Conservation (phyloP, 2,329 filamentous ascomycete genomes). For the Periconia sp. region DNA sequence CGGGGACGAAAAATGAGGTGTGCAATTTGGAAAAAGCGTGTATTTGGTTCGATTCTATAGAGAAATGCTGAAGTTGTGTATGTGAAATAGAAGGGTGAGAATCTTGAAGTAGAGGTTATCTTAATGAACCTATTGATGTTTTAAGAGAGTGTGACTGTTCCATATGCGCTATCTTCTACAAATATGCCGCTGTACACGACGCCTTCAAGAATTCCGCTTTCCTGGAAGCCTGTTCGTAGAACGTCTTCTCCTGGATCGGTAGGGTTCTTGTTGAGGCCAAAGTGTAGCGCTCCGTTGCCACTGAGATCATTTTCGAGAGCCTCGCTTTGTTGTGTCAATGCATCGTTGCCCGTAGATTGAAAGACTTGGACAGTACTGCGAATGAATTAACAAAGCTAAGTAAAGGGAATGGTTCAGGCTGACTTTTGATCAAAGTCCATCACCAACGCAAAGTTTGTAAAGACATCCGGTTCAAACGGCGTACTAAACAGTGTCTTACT, state of each 20-base stretch:
- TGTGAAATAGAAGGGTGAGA: too few relatives aligned
- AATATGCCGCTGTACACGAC: conserved; percentile 20
- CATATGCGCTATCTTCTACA: conserved; percentile 16
- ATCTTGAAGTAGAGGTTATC: too few relatives aligned
- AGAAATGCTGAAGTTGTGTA: too few relatives aligned
- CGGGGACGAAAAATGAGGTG: too few relatives aligned
- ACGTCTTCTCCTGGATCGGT: conserved; percentile 17
- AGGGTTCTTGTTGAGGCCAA: conserved; percentile 24
- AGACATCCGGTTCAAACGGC: conserved; percentile 11
- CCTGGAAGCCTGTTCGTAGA: conserved; percentile 18
- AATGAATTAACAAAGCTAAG: background rate
- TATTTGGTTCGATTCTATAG: too few relatives aligned
- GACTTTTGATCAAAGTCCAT: conserved; percentile 21
- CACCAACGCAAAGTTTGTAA: conserved; percentile 19
- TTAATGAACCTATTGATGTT: background rate
- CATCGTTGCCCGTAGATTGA: conserved; percentile 14
- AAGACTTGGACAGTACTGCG: conserved; percentile 22
- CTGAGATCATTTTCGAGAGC: conserved; percentile 18
- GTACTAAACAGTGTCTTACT: conserved; percentile 16
- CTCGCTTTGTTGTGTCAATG: conserved; percentile 13
- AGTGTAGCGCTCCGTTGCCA: conserved; percentile 21
- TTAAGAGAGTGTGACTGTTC: conserved; percentile 12
- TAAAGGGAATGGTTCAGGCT: background rate
- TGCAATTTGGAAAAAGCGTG: too few relatives aligned
- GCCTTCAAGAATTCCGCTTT: conserved; percentile 18